A percentile compares a stretch with the other conserved stretches of the same genome.
Evolutionary conservation across 2,329 filamentous ascomycete species (phyloP).

Genomic region (Colletotrichum falcatum): DNA sequence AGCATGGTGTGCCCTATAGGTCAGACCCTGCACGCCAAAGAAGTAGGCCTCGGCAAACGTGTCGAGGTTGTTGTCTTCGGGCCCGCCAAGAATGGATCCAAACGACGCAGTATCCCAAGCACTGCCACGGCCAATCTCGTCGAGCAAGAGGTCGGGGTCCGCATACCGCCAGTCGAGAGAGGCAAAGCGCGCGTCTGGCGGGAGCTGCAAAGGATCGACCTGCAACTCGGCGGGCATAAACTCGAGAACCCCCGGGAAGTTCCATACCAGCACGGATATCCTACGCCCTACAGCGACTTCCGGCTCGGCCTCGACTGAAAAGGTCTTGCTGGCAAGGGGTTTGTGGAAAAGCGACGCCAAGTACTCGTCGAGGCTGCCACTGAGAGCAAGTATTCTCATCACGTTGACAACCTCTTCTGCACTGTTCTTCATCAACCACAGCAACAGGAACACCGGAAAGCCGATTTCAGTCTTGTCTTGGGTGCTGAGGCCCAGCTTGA

Average conservation of each 20-base stretch:
- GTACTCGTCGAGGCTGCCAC: not conserved
- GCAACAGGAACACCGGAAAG: fast-evolving
- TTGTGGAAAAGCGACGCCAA: not conserved
- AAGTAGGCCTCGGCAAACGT: not conserved
- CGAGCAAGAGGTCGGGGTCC: not conserved
- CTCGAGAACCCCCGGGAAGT: not conserved
- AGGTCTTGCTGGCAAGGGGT: too few relatives aligned
- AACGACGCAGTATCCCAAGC: not conserved
- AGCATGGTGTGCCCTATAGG: not conserved
- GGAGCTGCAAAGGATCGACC: not conserved
- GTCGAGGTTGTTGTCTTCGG: not conserved
- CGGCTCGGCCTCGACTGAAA: too few relatives aligned
- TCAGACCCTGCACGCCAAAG: not conserved
- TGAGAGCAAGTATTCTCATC: not conserved
- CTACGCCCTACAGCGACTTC: fast-evolving
- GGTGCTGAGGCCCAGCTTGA: not conserved
- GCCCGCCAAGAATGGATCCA: not conserved
- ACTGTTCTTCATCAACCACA: fast-evolving
- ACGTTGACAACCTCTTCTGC: not conserved
- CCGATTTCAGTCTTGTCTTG: not conserved
- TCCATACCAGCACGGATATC: not conserved
- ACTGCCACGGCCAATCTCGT: not conserved
- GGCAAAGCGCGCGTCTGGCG: not conserved
- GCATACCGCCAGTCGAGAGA: not conserved
- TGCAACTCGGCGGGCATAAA: not conserved